Evolutionary conservation across 345 rosid species (phyloP).

Genomic region (Turritis glabra): DNA sequence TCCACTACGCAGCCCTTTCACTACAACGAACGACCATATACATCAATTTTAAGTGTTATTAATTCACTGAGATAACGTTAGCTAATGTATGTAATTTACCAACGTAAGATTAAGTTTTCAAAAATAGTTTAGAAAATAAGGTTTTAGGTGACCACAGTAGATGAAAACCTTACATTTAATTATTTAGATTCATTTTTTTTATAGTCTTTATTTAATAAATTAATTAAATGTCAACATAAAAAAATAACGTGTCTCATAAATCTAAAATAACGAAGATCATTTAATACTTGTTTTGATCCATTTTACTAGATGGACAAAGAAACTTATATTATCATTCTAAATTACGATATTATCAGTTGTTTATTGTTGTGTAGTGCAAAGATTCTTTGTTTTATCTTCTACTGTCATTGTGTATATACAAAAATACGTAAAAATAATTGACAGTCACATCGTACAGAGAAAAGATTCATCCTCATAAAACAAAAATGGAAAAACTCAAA

Average conservation of each 20-base stretch:
- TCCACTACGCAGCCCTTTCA: slow-evolving; percentile 24
- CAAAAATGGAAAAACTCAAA: slow-evolving; percentile 16
- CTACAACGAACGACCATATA: slow-evolving; percentile 14
- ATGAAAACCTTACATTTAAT: not conserved
- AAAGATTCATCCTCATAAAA: slow-evolving; percentile 13
- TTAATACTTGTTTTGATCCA: not conserved
- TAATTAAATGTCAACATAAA: no score
- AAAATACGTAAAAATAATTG: not conserved
- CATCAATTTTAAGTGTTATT: not conserved
- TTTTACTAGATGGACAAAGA: not conserved
- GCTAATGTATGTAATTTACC: not conserved
- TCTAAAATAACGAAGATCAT: no score
- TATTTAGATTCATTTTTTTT: no score
- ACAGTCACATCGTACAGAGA: slow-evolving; percentile 21
- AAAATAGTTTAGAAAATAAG: no score
- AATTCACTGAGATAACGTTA: not conserved
- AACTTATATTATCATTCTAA: not conserved
- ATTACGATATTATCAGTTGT: not conserved
- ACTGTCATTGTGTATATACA: not conserved
- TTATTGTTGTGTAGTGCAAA: not conserved
- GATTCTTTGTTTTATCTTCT: not conserved
- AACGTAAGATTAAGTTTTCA: no score
- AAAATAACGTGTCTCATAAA: no score
- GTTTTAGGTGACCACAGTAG: not conserved
- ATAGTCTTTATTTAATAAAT: no score